Conservation (phyloP, 2,329 filamentous ascomycete genomes). For the Xylariales sp. region DNA sequence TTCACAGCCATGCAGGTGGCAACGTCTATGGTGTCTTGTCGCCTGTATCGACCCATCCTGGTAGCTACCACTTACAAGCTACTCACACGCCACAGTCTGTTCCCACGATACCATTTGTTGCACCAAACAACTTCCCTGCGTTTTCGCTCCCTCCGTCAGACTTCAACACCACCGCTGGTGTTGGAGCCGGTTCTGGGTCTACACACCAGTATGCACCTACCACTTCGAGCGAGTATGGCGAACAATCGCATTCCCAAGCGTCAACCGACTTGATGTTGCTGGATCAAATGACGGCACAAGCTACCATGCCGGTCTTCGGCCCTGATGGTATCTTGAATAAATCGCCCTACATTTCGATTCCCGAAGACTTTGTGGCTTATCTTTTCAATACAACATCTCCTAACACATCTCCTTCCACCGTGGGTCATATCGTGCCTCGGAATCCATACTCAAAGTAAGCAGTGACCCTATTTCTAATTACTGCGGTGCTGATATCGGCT, state of each 20-base stretch:
- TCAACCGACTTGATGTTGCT: constrained; percentile 68
- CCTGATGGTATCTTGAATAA: constrained; percentile 81
- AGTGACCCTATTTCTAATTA: constrained; percentile 3
- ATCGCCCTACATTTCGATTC: constrained; percentile 84
- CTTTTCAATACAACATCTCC: constrained; percentile 78
- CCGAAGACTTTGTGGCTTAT: constrained; percentile 88
- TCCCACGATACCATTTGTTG: constrained; percentile 61
- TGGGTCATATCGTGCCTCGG: constrained; percentile 63
- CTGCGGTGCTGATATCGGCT: constrained; percentile 35
- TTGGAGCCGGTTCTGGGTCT: constrained; percentile 51
- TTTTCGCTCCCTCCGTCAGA: constrained; percentile 73
- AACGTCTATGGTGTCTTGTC: constrained; percentile 64
- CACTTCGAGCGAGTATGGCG: constrained; percentile 59
- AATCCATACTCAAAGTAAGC: constrained; percentile 62
- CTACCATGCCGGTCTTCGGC: constrained; percentile 87
- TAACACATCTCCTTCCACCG: constrained; percentile 60
- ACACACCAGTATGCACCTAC: constrained; percentile 53
- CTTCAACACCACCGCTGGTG: constrained; percentile 59
- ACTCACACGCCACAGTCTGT: constrained; percentile 59
- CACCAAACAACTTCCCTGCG: constrained; percentile 70
- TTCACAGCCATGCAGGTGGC: constrained; percentile 60
- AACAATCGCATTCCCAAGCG: constrained; percentile 57
- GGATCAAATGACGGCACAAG: constrained; percentile 71
- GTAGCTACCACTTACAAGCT: constrained; percentile 60
- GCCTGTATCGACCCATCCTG: constrained; percentile 61